Evolutionary conservation across 192 early-diverging fungal genomes (phyloP), one percentile per base, ranked within the genome.

Genomic region (Linnemannia zychae): DNA sequence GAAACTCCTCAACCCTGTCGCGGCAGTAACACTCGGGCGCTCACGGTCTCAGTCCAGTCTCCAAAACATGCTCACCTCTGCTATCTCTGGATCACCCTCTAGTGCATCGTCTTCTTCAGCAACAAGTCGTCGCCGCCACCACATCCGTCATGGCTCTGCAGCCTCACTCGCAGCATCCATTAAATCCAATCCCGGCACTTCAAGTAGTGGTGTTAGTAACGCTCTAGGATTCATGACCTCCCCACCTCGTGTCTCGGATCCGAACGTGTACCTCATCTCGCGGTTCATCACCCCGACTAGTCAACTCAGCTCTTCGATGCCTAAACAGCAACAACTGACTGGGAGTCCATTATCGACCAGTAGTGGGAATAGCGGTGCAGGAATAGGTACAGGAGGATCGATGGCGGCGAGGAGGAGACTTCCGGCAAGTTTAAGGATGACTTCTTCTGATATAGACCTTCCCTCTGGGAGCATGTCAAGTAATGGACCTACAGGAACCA

Each of bases 401-500:
- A n/a, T 63, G 28, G 57, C 18, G 33, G 15, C 52, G 17, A 63
- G 66, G 31, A 50, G 79, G 24, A 66, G 79, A 9, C 24, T 81
- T 20, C 79, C 79, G 34, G 68, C 73, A 0, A 71, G 79, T 63
- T 44, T 81, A 7, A 20, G 66, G n/a, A 81, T 81, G 79, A 75
- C 79, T 3, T 31, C 69, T 4, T 60, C 52, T 18, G 74, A 65
- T 36, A 60, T 20, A 7, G 53, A 74, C 20, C 12, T n/a, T 11
- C 17, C 52, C 20, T 28, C 46, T 5, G 18, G 13, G 53, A 75
- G 6, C 4, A 46, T 40, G 57, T 66, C 3, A 53, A 22, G 1
- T 70, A 44, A 44, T 47, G 22, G 60, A 34, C 4, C 38, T 15
- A 15, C 1, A n/a, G 20, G 24, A 22, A 34, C 50, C 3, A 22